Conservation (phyloP, 2,329 filamentous ascomycete species). For the Escovopsis sp. region DNA sequence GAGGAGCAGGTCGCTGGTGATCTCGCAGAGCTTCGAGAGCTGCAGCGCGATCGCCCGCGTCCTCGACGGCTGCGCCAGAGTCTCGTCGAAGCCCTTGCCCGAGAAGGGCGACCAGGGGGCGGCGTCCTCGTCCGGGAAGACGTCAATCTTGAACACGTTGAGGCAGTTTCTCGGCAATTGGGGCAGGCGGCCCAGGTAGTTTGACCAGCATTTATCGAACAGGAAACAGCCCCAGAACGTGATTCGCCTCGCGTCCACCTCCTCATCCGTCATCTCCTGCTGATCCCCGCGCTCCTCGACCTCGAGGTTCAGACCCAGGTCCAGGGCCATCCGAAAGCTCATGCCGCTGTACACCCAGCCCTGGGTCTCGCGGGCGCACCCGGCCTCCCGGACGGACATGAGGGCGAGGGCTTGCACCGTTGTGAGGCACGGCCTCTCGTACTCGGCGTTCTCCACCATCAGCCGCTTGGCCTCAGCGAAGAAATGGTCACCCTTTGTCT, state of each 20-base stretch:
- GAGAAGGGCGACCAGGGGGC: constrained; percentile 80
- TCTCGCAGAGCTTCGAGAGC: constrained; percentile 73
- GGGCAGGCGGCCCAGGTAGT: constrained; percentile 82
- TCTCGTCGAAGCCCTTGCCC: constrained; percentile 61
- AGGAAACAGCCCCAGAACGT: constrained; percentile 97
- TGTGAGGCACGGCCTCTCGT: constrained; percentile 73
- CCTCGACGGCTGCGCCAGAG: constrained; percentile 62
- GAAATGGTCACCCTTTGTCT: constrained; percentile 89
- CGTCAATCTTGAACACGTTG: constrained; percentile 76
- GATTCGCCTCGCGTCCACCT: constrained; percentile 75
- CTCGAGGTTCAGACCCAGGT: constrained; percentile 82
- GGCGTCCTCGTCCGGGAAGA: constrained; percentile 78
- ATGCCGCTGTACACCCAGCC: constrained; percentile 98
- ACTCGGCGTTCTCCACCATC: constrained; percentile 82
- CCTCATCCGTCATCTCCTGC: constrained; percentile 51
- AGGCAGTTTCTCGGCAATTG: constrained; percentile 68
- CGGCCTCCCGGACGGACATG: constrained; percentile 93
- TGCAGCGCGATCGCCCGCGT: constrained; percentile 72
- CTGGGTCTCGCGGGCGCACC: constrained; percentile 83
- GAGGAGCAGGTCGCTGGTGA: constrained; percentile 76
- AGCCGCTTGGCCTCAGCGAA: constrained; percentile 85
- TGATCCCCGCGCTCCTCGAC: constrained; percentile 48
- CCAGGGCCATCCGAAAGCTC: constrained; percentile 94
- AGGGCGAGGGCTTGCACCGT: constrained; percentile 87
- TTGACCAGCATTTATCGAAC: constrained; percentile 99